Evolutionary conservation across 352 stramenopile genomes (phyloP), one percentile per base, ranked within the genome.

Genomic region (Pythium insidiosum): DNA sequence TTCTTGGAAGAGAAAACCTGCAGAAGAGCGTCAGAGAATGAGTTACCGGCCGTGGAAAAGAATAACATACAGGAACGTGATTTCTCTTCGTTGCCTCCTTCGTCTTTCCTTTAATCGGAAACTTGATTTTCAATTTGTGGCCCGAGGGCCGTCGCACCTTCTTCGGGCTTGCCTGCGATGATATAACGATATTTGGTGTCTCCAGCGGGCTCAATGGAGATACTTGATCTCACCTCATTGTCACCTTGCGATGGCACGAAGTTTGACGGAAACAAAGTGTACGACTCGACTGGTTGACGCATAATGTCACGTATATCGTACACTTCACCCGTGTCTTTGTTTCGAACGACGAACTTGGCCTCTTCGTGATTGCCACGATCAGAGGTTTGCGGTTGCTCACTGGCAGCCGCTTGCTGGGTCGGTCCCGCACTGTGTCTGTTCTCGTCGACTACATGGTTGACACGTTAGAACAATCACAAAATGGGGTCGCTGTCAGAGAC

Each of bases 241-340:
- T 37, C 21, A 31, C 25, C 29, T 16, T n/a, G 23, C 13, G 64
- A 53, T 6, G 66, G 58, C 2, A 71, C 40, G n/a, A 88, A 86
- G 38, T 90, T 51, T 24, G 61, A 75, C 1, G 78, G 78, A 31
- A 90, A 90, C 25, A 90, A 87, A 5, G 73, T 79, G 45, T 88
- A 90, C 21, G 68, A 71, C 31, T 83, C 64, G 1, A 68, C 69
- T 12, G 74, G 72, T 35, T 78, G 63, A 20, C 56, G 73, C 2
- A 63, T 47, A 21, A 90, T 47, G 22, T 84, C 63, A 21, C 74
- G 74, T 36, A 90, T 90, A 43, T 88, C 77, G 45, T 72, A 90
- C 15, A 84, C 66, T 47, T 90, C 77, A 6, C 77, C 77, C 6
- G 77, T 90, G 62, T 90, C 77, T 37, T 87, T 83, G 54, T 90